Base-by-base conservation (phyloP, 73 alveolate genomes). In the Tetrahymena borealis region DNA sequence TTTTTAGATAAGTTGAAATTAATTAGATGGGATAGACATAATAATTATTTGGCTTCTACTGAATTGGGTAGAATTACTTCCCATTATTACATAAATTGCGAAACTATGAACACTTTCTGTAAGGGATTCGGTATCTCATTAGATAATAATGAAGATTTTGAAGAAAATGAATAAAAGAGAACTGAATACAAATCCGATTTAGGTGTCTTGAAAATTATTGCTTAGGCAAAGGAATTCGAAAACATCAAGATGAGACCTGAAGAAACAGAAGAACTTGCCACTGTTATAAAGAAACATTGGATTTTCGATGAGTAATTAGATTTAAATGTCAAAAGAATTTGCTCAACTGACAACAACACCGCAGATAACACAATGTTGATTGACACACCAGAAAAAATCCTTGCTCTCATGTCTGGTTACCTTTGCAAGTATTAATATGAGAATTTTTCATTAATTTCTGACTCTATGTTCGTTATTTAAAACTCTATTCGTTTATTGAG, bases 11-110 rank as follows among this genome's bases (percentile, higher is more conserved):
- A 94, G 79, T 91, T 79, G 78, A 96, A 95, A 96, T 94, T 96
- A 79, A 95, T 96, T 7, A 95, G 98, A 91, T 96, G 94, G 91
- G 97, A 95, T 18, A 41, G 94, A 28, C 78, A 92, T 33, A 95
- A 95, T 38, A 95, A 78, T 85, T 90, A 79, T 31, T 98, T 98
- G 38, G 96, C 97, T 90, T 95, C 99, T 0, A 99, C 99, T 13
- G 99, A 98, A 91, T 92, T 99, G 97, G 99, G 99, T 0, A 97
- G 99, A 92, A 98, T 99, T 38, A 99, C 99, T 28, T 97, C 99
- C 39, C 98, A 99, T 93, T 99, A 98, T 97, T 99, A 99, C 95
- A 98, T 99, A 93, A 96, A 98, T 78, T 95, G 96, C 95, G 97
- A 94, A 93, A 98, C 99, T 5, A 98, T 99, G 98, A 96, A 97